Percentiles rank a stretch among this genome's conserved stretches.
These are phyloP conservation scores for Mortierella sp. DNA, from an alignment of 371 early-diverging fungal species.

Conservation along the genomic window DNA sequence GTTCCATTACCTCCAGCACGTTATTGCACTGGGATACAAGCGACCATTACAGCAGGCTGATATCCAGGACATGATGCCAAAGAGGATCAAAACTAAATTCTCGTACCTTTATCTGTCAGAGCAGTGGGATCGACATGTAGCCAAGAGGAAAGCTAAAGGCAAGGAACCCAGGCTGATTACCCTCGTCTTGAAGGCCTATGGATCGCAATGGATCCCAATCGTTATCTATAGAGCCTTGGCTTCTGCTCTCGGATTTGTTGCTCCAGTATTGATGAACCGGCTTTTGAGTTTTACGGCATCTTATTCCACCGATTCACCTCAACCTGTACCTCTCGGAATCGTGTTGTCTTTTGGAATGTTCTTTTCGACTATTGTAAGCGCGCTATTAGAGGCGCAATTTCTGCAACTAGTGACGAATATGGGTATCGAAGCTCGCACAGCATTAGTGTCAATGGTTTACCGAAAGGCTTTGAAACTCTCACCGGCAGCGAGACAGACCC, in stretches of 20 bases:
- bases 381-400: constrained; percentile 35
- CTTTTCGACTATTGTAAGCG: constrained; percentile 22
- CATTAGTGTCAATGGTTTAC: constrained; percentile 67
- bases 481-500: constrained; percentile 23
- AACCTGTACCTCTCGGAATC: constrained; percentile 21
- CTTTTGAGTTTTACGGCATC: constrained; percentile 27
- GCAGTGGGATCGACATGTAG: constrained; percentile 31
- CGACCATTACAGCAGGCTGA: constrained; percentile 24
- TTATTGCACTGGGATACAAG: constrained; percentile 32
- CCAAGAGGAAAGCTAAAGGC: constrained; percentile 17
- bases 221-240: constrained; percentile 13
- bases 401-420: constrained; percentile 30
- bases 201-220: constrained; percentile 28
- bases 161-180: constrained; percentile 23
- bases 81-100: constrained; percentile 22
- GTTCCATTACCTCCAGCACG: constrained; percentile 36
- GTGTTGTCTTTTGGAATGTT: constrained; percentile 42
- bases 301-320: constrained; percentile 2
- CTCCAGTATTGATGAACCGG: constrained; percentile 29
- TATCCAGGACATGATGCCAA: constrained; percentile 37
- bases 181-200: constrained; percentile 14
- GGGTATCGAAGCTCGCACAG: constrained; percentile 62
- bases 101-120: constrained; percentile 13
- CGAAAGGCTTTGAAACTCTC: constrained; percentile 59
- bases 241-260: constrained; percentile 27